Conservation (phyloP, 257 asterid species). For the Gynochthodes officinalis region DNA sequence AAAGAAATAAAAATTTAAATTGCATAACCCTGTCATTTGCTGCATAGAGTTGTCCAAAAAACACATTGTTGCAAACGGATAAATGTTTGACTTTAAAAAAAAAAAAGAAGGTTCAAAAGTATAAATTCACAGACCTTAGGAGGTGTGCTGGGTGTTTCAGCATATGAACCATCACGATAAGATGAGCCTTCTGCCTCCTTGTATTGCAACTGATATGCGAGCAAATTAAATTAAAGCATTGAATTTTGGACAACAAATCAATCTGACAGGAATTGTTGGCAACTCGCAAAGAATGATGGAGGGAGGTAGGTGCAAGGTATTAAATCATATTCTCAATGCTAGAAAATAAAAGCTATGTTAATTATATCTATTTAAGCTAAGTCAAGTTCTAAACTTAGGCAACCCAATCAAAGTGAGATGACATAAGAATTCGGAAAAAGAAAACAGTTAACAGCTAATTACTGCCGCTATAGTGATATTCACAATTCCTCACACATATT, state of each 20-base stretch:
- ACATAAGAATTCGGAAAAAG: background rate
- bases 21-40: background rate
- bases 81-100: no score
- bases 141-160: slow-evolving; percentile 96
- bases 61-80: no score
- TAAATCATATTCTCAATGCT: background rate
- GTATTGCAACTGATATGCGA: slow-evolving; percentile 61
- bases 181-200: slow-evolving; percentile 91
- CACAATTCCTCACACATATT: background rate
- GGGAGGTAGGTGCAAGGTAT: background rate
- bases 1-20: slow-evolving; percentile 6
- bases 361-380: background rate
- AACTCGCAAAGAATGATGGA: background rate
- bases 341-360: background rate
- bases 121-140: slow-evolving; percentile 52
- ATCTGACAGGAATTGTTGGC: no score
- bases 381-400: background rate
- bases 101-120: background rate
- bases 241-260: background rate
- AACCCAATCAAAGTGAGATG: background rate
- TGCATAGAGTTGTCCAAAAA: background rate
- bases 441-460: background rate
- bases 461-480: background rate
- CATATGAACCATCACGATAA: slow-evolving; percentile 71
- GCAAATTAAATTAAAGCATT: slow-evolving; percentile 14